phyloP scores from a whole-genome alignment of 768 basidiomycete genomes.

The Psilocybe cyanescens region DNA sequence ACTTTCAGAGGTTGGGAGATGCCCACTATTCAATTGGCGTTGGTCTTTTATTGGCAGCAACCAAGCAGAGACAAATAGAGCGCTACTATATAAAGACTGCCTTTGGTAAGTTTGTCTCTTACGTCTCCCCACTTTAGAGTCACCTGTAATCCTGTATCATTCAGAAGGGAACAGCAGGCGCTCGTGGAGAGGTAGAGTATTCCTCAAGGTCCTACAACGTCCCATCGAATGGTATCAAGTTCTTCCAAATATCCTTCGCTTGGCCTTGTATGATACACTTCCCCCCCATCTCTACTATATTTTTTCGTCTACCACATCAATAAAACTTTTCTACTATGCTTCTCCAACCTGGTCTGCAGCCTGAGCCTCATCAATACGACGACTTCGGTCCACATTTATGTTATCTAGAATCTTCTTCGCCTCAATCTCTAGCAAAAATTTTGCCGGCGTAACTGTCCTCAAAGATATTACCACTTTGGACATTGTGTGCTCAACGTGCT shows the following conservation, averaged over 20 bases:
- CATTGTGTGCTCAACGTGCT: slow-evolving; percentile 71
- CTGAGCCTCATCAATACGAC: slow-evolving; percentile 44
- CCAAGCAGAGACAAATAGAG: slow-evolving; percentile 43
- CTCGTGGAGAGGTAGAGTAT: slow-evolving; percentile 70
- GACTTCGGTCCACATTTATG: slow-evolving; percentile 68
- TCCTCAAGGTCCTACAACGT: slow-evolving; percentile 26
- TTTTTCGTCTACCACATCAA: not conserved
- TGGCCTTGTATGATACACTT: slow-evolving; percentile 24
- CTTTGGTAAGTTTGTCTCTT: slow-evolving; percentile 31
- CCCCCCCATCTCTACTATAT: not conserved
- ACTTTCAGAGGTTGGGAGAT: no score
- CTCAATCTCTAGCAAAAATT: slow-evolving; percentile 64
- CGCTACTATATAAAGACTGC: slow-evolving; percentile 29
- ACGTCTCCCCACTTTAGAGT: slow-evolving; percentile 69
- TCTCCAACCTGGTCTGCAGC: not conserved
- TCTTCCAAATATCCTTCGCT: slow-evolving; percentile 17
- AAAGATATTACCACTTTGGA: slow-evolving; percentile 51
- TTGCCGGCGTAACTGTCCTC: slow-evolving; percentile 63
- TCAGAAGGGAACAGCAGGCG: slow-evolving; percentile 57
- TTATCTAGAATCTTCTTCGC: slow-evolving; percentile 83
- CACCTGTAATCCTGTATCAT: slow-evolving; percentile 56
- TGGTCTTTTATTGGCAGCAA: not conserved
- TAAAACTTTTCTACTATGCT: not conserved
- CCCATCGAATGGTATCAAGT: slow-evolving; percentile 20
- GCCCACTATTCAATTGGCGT: not conserved